Base-by-base conservation (phyloP, 2,329 filamentous ascomycete genomes). In the Metarhizium humberi region DNA sequence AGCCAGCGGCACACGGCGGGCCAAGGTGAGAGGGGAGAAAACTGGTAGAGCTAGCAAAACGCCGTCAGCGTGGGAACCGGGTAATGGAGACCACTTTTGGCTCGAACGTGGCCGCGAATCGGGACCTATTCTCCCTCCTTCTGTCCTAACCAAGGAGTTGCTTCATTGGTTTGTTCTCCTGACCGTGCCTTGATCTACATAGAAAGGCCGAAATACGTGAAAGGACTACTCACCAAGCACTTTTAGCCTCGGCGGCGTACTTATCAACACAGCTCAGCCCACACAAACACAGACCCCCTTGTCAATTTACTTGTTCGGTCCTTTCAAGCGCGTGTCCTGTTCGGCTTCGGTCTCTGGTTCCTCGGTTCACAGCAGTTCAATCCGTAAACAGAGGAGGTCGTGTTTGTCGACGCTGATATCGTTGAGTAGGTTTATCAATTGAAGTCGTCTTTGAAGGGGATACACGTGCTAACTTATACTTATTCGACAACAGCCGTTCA, bases 401-500 rank as follows among this genome's bases (percentile, higher is more conserved):
- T 45, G n/a, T 20, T 20, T 45, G 16, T 45, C 42, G n/a, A 45
- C 42, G n/a, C 8, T 51, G 53, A 50, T 51, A 29, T 30, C 43
- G 52, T 38, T 52, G 54, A 52, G 55, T 58, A 59, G 55, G 58
- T 56, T 58, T 58, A 48, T 58, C 55, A 53, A 54, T 52, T 55
- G 51, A 42, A 40, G 52, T 52, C 49, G 52, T 52, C 49, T 55
- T 51, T 56, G 46, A 55, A 60, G 59, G 63, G 67, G 67, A 67
- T 62, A 64, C 57, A 59, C 59, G 63, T 64, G 66, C 66, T 62
- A 72, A 70, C 70, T 73, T 73, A 73, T 73, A 73, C 69, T 66
- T 62, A 62, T 61, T 64, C 57, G 61, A 63, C 59, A 48, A 55
- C 55, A 61, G 58, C 52, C 56, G 55, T 56, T 58, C 43, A 58